Evolutionary conservation across 108 stramenopile species (phyloP), one percentile per base, ranked within the genome.

Genomic region (Mayamaea pseudoterrestris): DNA sequence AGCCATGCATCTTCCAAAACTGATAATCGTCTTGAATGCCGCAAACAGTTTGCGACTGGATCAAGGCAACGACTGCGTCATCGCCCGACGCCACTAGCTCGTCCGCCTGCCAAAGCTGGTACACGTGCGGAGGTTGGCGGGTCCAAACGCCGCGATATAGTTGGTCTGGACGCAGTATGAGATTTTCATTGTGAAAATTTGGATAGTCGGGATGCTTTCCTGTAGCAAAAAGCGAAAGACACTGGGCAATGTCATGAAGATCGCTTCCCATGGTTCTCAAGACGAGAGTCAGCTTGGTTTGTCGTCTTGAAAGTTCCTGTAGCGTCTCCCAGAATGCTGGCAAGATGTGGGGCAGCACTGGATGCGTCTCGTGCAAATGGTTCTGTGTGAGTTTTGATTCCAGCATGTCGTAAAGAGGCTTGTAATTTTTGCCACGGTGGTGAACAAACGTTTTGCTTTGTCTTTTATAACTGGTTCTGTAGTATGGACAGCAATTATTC

Each of bases 251-350:
- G 18, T 76, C 59, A 0, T 58, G 49, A 27, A 83, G 41, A 47
- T 91, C 90, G 23, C 50, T 63, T 17, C 90, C 90, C 53, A 83
- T 83, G 3, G 90, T 91, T 47, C 90, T 74, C 46, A 91, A 69
- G 27, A 91, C 77, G 2, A 91, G 41, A 24, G 71, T 72, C 27
- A 65, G 51, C n/a, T n/a, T n/a, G n/a, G n/a, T n/a, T n/a, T n/a
- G n/a, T n/a, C n/a, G n/a, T 59, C 30, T 50, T 16, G 35, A 27
- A 7, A 46, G 22, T 28, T 61, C 21, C 17, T 48, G 41, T 0
- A 77, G 63, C 0, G 81, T 78, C 18, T 69, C 57, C 47, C 79
- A 91, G 41, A 91, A 84, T 1, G 90, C 75, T 1, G 84, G 84
- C 21, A 86, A 26, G 20, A 86, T 68, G 47, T 71, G 44, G 4